Conservation (phyloP, 2,329 filamentous ascomycete genomes). For the Clarireedia hainanense region DNA sequence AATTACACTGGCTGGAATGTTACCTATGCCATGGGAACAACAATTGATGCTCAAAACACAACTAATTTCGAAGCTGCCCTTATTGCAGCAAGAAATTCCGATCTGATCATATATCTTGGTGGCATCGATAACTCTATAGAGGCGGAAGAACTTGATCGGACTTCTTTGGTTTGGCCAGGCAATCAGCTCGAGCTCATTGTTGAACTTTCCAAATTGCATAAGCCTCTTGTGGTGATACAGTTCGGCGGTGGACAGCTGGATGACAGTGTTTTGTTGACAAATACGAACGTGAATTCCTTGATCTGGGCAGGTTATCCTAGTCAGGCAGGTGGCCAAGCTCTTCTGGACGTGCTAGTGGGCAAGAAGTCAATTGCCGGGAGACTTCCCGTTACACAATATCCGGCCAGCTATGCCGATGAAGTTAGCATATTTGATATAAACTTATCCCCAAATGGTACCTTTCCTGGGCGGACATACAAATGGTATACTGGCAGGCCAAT, state of each 20-base stretch:
- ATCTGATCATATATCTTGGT: slow-evolving; percentile 46
- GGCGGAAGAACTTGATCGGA: slow-evolving; percentile 41
- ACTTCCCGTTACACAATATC: slow-evolving; percentile 48
- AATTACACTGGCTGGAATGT: slow-evolving; percentile 2
- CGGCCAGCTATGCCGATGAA: slow-evolving; percentile 41
- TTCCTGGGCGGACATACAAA: slow-evolving; percentile 47
- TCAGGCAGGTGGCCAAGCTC: slow-evolving; percentile 48
- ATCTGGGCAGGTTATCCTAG: slow-evolving; percentile 54
- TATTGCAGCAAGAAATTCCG: slow-evolving; percentile 25
- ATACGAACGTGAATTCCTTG: slow-evolving; percentile 41
- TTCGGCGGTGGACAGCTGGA: slow-evolving; percentile 34
- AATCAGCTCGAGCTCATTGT: slow-evolving; percentile 44
- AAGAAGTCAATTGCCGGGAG: slow-evolving; percentile 33
- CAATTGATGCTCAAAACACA: not conserved
- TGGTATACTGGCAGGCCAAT: slow-evolving; percentile 46
- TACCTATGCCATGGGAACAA: slow-evolving; percentile 33
- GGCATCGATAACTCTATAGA: slow-evolving; percentile 47
- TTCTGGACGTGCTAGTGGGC: slow-evolving; percentile 47
- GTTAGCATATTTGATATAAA: slow-evolving; percentile 50
- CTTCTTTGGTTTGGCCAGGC: slow-evolving; percentile 42
- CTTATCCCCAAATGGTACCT: slow-evolving; percentile 38
- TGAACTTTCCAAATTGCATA: slow-evolving; percentile 36
- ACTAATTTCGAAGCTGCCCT: not conserved
- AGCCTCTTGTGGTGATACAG: slow-evolving; percentile 44
- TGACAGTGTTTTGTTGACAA: slow-evolving; percentile 41